Conservation (phyloP, 352 stramenopile genomes). For the Thraustochytrium sp. region DNA sequence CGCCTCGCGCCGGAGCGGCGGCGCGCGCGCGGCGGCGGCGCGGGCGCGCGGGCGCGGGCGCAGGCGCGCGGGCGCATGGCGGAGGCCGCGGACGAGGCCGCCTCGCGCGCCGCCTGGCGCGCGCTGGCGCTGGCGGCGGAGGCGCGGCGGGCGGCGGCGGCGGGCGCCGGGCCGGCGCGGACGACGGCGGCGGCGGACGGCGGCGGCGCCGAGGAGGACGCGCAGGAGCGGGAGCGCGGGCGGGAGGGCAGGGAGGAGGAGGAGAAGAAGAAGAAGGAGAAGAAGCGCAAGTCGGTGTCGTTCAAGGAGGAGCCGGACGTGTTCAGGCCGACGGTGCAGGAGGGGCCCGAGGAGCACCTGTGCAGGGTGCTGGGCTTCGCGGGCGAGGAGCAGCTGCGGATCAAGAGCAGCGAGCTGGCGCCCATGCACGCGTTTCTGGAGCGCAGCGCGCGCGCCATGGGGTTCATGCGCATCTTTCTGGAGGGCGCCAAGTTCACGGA, state of each 20-base stretch:
- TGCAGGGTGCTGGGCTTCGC: neutral
- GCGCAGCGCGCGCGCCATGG: neutral
- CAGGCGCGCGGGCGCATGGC: too few species aligned
- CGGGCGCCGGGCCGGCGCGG: too few species aligned
- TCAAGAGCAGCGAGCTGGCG: neutral
- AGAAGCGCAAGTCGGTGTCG: slow-evolving; percentile 5
- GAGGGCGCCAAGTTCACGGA: neutral
- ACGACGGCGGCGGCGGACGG: too few species aligned
- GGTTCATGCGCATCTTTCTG: neutral
- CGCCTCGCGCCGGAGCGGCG: neutral
- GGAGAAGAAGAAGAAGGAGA: neutral
- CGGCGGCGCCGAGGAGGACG: too few species aligned
- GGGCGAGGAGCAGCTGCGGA: neutral
- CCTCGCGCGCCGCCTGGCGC: neutral
- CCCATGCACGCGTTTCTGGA: neutral
- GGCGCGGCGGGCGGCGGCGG: too few species aligned
- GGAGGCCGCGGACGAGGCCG: neutral
- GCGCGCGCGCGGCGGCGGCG: neutral
- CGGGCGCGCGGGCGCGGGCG: neutral
- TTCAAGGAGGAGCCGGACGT: neutral
- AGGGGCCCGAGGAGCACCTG: neutral
- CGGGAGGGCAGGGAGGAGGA: neutral
- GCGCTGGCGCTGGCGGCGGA: too few species aligned
- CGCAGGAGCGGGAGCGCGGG: neutral
- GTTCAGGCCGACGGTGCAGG: neutral